Percentiles rank a stretch among this genome's conserved stretches.
phyloP scores from a whole-genome alignment of 495 filamentous ascomycete species.

The Corynascus novoguineensis region DNA sequence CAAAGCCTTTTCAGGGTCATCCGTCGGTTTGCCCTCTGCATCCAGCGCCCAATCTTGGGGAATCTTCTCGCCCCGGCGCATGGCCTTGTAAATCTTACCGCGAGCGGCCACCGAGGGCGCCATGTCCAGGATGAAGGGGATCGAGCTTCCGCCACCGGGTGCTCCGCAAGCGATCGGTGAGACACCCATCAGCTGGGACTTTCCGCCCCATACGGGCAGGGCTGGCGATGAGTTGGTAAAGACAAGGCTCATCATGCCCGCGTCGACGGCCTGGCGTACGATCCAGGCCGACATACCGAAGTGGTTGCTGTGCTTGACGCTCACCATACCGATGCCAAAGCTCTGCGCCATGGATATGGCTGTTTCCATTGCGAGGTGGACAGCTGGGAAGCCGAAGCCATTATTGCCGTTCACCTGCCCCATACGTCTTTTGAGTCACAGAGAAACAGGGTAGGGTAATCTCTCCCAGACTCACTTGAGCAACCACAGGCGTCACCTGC shows the following conservation, averaged over 20 bases:
- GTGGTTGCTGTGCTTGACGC: conserved; percentile 70
- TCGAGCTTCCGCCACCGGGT: conserved; percentile 42
- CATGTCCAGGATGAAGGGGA: conserved; percentile 70
- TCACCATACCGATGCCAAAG: conserved; percentile 68
- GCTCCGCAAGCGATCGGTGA: conserved; percentile 74
- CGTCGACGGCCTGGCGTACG: conserved; percentile 66
- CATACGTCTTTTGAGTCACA: neutral
- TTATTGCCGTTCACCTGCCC: conserved; percentile 58
- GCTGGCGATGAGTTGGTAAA: conserved; percentile 77
- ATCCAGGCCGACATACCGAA: conserved; percentile 78
- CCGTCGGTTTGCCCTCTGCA: conserved; percentile 58
- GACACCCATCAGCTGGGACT: conserved; percentile 63
- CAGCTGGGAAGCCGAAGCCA: conserved; percentile 67
- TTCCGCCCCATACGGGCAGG: conserved; percentile 66
- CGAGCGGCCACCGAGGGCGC: conserved; percentile 66
- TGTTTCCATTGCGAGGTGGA: conserved; percentile 54
- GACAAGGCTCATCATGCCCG: conserved; percentile 66
- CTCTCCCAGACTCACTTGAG: conserved; percentile 23
- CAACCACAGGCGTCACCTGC: conserved; percentile 62
- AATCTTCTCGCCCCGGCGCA: conserved; percentile 66
- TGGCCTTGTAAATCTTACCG: conserved; percentile 72
- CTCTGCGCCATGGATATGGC: conserved; percentile 60
- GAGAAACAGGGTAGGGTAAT: neutral
- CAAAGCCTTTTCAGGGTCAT: conserved; percentile 60
- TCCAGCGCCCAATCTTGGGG: conserved; percentile 71